A percentile compares a stretch with the other conserved stretches of the same genome.
These are phyloP conservation scores for Trichodelitschia bisporula DNA, from an alignment of 495 filamentous ascomycete genomes.

Conservation along the genomic window DNA sequence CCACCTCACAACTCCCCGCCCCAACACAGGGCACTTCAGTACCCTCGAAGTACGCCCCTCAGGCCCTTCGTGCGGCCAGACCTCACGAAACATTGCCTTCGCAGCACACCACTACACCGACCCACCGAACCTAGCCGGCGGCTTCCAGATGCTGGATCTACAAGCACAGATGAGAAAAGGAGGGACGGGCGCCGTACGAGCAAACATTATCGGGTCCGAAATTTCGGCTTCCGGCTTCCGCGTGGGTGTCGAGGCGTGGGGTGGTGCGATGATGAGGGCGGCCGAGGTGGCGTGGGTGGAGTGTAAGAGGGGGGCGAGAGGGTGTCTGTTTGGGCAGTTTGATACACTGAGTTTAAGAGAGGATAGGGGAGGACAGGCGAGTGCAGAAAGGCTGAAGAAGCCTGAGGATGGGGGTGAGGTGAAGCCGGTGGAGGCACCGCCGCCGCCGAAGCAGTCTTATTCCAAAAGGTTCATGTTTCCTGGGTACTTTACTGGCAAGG, in stretches of 20 bases:
- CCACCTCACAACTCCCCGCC: not conserved
- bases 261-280: not conserved
- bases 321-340: constrained; percentile 1
- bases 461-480: too few species aligned
- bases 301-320: not conserved
- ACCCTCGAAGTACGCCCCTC: not conserved
- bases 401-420: too few species aligned
- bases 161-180: too few species aligned
- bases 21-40: constrained; percentile 1
- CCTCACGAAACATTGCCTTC: constrained; percentile 1
- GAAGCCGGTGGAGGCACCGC: too few species aligned
- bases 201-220: not conserved
- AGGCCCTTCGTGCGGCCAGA: not conserved
- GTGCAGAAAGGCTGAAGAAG: too few species aligned
- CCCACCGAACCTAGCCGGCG: not conserved
- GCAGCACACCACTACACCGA: not conserved
- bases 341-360: too few species aligned
- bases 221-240: not conserved
- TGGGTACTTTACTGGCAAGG: too few species aligned
- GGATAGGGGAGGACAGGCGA: too few species aligned
- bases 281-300: constrained; percentile 1
- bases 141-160: constrained; percentile 1
- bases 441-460: too few species aligned
- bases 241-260: not conserved
- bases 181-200: constrained; percentile 1